phyloP scores from a whole-genome alignment of 345 rosid species.

The Nasturtium officinale region DNA sequence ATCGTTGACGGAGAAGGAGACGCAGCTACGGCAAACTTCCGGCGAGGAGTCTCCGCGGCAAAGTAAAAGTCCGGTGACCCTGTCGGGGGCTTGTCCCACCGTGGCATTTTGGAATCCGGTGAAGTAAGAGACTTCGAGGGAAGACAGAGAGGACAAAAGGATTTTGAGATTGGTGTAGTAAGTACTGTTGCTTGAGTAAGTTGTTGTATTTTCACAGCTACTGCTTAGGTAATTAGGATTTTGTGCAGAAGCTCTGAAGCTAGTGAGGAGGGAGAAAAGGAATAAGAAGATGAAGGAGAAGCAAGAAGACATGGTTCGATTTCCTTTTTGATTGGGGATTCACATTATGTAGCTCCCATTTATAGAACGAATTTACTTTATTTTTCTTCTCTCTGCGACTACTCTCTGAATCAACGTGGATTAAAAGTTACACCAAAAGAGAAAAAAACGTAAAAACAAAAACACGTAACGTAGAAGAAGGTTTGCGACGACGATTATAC shows the following conservation, averaged over 20 bases:
- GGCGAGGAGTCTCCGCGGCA: slow-evolving; percentile 40
- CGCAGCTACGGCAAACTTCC: slow-evolving; percentile 45
- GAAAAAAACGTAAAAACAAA: too few species aligned
- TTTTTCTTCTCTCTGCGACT: too few species aligned
- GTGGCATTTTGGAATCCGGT: slow-evolving; percentile 46
- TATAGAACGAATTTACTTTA: not conserved
- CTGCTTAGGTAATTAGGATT: too few species aligned
- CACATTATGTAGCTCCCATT: not conserved
- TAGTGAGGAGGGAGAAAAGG: slow-evolving; percentile 13
- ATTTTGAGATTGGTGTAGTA: slow-evolving; percentile 16
- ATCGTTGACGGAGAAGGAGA: not conserved
- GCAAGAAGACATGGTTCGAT: not conserved
- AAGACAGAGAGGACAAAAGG: slow-evolving; percentile 25
- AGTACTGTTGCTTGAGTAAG: slow-evolving; percentile 6
- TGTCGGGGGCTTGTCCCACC: slow-evolving; percentile 7
- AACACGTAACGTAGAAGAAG: too few species aligned
- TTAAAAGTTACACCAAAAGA: too few species aligned
- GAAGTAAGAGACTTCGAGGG: slow-evolving; percentile 12
- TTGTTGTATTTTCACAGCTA: not conserved
- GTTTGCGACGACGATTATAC: too few species aligned
- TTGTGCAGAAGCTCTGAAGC: slow-evolving; percentile 36
- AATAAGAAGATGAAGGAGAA: slow-evolving; percentile 6
- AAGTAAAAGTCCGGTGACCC: slow-evolving; percentile 47
- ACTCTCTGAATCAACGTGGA: too few species aligned
- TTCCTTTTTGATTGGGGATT: not conserved